A percentile compares a stretch with the other conserved stretches of the same genome.
Evolutionary conservation across 2,329 filamentous ascomycete genomes (phyloP).

Genomic region (Trichoderma sp.): DNA sequence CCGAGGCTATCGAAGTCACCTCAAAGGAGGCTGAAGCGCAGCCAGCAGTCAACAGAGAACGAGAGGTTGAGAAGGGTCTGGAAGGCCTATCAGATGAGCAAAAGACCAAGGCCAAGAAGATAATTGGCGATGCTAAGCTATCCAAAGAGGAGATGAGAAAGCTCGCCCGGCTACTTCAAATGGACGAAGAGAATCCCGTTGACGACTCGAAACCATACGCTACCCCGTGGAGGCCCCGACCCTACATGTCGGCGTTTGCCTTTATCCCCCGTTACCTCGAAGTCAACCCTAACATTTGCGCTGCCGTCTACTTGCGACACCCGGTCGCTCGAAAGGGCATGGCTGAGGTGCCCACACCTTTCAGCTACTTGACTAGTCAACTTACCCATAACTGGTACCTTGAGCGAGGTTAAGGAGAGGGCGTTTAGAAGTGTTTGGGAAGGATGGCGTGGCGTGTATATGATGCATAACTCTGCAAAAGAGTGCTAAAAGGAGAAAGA

Average conservation of each 20-base stretch:
- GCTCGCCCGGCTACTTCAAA: slow-evolving; percentile 56
- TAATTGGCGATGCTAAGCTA: slow-evolving; percentile 35
- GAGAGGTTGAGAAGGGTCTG: slow-evolving; percentile 35
- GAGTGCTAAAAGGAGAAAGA: neutral
- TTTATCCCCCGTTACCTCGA: slow-evolving; percentile 95
- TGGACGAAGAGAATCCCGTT: slow-evolving; percentile 70
- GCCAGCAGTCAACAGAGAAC: slow-evolving; percentile 29
- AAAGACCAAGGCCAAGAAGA: slow-evolving; percentile 33
- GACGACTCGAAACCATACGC: slow-evolving; percentile 79
- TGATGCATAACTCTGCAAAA: neutral
- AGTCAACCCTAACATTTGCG: slow-evolving; percentile 95
- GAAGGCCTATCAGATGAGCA: slow-evolving; percentile 34
- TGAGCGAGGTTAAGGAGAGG: slow-evolving; percentile 60
- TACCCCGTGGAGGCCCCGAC: slow-evolving; percentile 84
- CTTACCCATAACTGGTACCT: slow-evolving; percentile 94
- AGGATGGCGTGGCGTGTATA: neutral
- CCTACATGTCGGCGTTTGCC: slow-evolving; percentile 87
- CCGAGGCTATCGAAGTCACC: slow-evolving; percentile 8
- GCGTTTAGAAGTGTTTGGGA: neutral
- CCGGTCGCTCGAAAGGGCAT: slow-evolving; percentile 80
- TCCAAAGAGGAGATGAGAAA: slow-evolving; percentile 51
- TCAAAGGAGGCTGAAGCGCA: slow-evolving; percentile 2
- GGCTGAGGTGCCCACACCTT: slow-evolving; percentile 84
- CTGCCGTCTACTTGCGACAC: slow-evolving; percentile 91
- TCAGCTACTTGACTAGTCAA: slow-evolving; percentile 65